Evolutionary conservation across 805 yeast species (phyloP).

Genomic region (Barnettozyma botsteinii): DNA sequence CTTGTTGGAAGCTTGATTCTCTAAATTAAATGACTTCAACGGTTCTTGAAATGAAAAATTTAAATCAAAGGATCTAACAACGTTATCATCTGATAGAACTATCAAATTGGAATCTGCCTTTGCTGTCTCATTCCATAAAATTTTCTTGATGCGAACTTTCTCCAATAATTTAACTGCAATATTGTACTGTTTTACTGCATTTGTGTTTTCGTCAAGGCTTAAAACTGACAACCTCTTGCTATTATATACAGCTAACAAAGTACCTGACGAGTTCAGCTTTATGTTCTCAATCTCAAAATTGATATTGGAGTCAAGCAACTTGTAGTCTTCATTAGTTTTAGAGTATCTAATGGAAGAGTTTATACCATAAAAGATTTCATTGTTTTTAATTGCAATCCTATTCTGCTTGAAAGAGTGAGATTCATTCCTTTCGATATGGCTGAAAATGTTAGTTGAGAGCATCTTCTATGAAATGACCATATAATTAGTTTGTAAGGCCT

Average conservation of each 20-base stretch:
- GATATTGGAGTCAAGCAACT: slow-evolving; percentile 11
- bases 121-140: slow-evolving; percentile 41
- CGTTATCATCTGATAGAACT: slow-evolving; percentile 31
- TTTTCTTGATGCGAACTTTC: slow-evolving; percentile 29
- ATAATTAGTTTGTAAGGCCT: no score
- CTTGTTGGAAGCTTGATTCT: slow-evolving; percentile 15
- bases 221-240: slow-evolving; percentile 26
- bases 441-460: slow-evolving; percentile 3
- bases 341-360: slow-evolving; percentile 17
- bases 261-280: slow-evolving; percentile 35
- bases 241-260: slow-evolving; percentile 38
- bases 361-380: slow-evolving; percentile 19
- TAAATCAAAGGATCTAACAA: slow-evolving; percentile 33
- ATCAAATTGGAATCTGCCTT: slow-evolving; percentile 39
- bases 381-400: slow-evolving; percentile 15
- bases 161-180: slow-evolving; percentile 26
- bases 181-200: slow-evolving; percentile 19
- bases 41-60: slow-evolving; percentile 25
- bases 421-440: not conserved
- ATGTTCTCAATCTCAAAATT: slow-evolving; percentile 31
- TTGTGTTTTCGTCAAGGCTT: slow-evolving; percentile 25
- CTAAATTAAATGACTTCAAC: slow-evolving; percentile 11
- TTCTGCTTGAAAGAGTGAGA: slow-evolving; percentile 10
- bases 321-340: slow-evolving; percentile 9
- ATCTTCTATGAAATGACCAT: no score